Evolutionary conservation across 768 basidiomycete species (phyloP).

Genomic region (Boletus pseudo-olivaceus): DNA sequence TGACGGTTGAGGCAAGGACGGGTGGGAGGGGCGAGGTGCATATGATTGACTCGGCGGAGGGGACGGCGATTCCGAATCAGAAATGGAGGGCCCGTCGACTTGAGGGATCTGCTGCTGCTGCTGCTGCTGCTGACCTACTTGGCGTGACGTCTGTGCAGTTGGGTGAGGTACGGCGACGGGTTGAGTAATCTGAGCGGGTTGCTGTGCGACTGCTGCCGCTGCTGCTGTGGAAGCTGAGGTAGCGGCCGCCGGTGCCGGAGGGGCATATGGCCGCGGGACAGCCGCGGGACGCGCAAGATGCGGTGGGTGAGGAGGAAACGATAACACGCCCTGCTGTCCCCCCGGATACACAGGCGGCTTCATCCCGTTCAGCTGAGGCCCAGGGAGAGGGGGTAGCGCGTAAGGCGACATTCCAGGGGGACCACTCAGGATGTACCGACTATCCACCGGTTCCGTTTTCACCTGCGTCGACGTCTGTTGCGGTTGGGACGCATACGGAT

Average conservation of each 20-base stretch:
- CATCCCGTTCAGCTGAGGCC: constrained; percentile 57
- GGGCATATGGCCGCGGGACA: constrained; percentile 22
- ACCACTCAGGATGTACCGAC: constrained; percentile 56
- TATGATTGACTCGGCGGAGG: constrained; percentile 59
- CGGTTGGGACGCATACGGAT: constrained; percentile 45
- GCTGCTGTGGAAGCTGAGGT: constrained; percentile 5
- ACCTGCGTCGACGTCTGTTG: constrained; percentile 44
- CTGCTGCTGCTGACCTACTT: constrained; percentile 23
- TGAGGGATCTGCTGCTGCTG: constrained; percentile 79
- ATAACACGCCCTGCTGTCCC: constrained; percentile 56
- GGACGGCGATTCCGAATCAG: constrained; percentile 67
- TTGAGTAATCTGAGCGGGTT: constrained; percentile 9
- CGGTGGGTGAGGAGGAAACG: constrained; percentile 42
- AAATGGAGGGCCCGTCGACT: constrained; percentile 70
- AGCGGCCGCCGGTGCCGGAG: constrained; percentile 20
- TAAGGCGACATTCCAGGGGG: constrained; percentile 45
- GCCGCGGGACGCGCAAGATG: constrained; percentile 24
- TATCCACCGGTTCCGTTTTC: constrained; percentile 73
- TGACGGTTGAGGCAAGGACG: constrained; percentile 67
- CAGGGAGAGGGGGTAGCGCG: constrained; percentile 58
- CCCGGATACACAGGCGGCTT: constrained; percentile 51
- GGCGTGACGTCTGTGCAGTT: constrained; percentile 14
- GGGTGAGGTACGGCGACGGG: constrained; percentile 15
- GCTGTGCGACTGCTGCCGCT: constrained; percentile 14
- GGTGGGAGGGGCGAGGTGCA: constrained; percentile 69